Evolutionary conservation across 176 grass and related monocot genomes (phyloP).

Genomic region (Ensete glaucum): DNA sequence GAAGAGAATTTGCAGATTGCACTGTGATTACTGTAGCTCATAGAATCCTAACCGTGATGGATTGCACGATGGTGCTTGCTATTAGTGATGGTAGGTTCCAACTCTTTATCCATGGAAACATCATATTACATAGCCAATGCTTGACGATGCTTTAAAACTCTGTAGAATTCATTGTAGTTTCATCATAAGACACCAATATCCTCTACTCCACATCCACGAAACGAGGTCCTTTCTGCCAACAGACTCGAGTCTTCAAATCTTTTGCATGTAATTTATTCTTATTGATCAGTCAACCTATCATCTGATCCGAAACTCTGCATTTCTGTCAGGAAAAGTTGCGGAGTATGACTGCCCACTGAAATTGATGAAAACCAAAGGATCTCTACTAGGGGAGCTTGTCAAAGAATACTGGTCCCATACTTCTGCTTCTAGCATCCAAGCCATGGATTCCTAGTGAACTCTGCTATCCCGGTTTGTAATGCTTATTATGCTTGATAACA

Average conservation of each 20-base stretch:
- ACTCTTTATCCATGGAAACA: too few species aligned
- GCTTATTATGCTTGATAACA: too few species aligned
- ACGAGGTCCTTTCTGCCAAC: too few species aligned
- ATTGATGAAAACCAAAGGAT: slow-evolving; percentile 69
- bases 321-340: slow-evolving; percentile 37
- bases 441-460: background rate
- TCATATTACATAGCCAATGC: too few species aligned
- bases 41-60: slow-evolving; percentile 85
- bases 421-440: slow-evolving; percentile 24
- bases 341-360: slow-evolving; percentile 67
- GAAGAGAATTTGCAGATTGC: slow-evolving; percentile 59
- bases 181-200: too few species aligned
- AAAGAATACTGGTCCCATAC: slow-evolving; percentile 77
- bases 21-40: slow-evolving; percentile 86
- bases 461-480: too few species aligned
- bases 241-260: too few species aligned
- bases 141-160: too few species aligned
- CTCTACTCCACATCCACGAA: too few species aligned
- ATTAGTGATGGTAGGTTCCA: slow-evolving; percentile 58
- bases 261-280: too few species aligned
- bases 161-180: too few species aligned
- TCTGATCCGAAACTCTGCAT: background rate
- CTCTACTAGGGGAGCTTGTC: slow-evolving; percentile 45
- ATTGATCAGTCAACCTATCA: too few species aligned
- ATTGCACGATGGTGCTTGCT: slow-evolving; percentile 70